Percentiles rank a stretch among this genome's conserved stretches.
These are phyloP conservation scores for Davidsoniella eucalypti DNA, from an alignment of 2,329 filamentous ascomycete genomes.

Conservation along the genomic window DNA sequence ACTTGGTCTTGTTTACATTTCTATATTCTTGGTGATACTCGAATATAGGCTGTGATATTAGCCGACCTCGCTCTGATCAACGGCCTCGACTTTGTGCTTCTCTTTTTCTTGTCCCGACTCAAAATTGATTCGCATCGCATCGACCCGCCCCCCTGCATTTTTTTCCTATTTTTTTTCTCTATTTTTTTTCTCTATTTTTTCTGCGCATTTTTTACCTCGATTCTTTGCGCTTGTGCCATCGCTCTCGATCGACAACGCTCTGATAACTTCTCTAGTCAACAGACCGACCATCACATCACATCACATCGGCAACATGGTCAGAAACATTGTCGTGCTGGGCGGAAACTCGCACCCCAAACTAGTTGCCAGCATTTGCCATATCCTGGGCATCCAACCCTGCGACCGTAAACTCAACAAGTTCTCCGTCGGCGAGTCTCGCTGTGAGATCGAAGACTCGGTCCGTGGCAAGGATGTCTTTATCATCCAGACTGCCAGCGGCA, in stretches of 20 bases:
- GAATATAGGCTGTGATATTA: too few relatives aligned
- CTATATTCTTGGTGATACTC: too few relatives aligned
- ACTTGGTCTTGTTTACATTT: not conserved
- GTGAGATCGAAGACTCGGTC: conserved; percentile 92
- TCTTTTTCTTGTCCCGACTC: not conserved
- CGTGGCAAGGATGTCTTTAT: conserved; percentile 98
- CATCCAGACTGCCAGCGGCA: conserved; percentile 81
- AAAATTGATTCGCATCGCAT: not conserved
- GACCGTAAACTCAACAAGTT: conserved; percentile 82
- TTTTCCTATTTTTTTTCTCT: not conserved
- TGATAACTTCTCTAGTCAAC: not conserved
- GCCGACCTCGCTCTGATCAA: not conserved
- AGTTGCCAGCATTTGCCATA: conserved; percentile 71
- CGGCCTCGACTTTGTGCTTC: not conserved
- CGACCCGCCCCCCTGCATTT: not conserved
- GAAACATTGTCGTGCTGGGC: conserved; percentile 86
- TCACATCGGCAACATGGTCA: conserved; percentile 49
- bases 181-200: too few relatives aligned
- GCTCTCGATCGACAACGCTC: not conserved
- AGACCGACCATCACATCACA: too few relatives aligned
- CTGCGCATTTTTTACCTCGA: not conserved
- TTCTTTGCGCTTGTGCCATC: not conserved
- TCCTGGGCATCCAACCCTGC: conserved; percentile 72
- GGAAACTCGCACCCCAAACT: conserved; percentile 85
- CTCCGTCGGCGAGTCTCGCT: conserved; percentile 83